Conservation (phyloP, 345 rosid genomes). For the Syzygium aqueum region DNA sequence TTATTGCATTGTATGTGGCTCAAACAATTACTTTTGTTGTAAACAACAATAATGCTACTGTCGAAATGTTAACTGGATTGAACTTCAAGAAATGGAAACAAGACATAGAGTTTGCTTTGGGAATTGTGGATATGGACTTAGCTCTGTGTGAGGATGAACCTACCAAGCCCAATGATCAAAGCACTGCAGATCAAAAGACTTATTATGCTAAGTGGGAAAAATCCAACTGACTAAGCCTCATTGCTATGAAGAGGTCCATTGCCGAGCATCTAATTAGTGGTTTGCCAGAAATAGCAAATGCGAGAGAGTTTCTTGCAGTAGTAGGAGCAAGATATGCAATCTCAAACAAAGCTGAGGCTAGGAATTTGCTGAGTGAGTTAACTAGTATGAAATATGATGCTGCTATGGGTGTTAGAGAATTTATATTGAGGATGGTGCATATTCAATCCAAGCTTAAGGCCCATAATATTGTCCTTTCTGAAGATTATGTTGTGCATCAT, state of each 20-base stretch:
- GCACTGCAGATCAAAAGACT: background rate
- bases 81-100: background rate
- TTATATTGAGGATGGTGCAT: background rate
- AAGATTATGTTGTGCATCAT: background rate
- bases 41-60: background rate
- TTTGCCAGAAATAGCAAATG: background rate
- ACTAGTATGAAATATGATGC: background rate
- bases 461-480: background rate
- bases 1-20: background rate
- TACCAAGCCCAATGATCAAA: background rate
- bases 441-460: background rate
- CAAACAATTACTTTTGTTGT: background rate
- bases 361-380: background rate
- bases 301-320: background rate
- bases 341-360: background rate
- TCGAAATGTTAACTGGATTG: background rate
- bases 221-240: too few relatives aligned
- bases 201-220: background rate
- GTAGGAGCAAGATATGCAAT: background rate
- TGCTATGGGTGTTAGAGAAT: background rate
- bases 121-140: background rate
- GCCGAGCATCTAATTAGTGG: background rate
- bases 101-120: background rate
- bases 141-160: background rate
- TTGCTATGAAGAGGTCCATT: background rate